These are phyloP conservation scores for Seiridium unicorne DNA, from an alignment of 2,329 filamentous ascomycete genomes.

Conservation along the genomic window DNA sequence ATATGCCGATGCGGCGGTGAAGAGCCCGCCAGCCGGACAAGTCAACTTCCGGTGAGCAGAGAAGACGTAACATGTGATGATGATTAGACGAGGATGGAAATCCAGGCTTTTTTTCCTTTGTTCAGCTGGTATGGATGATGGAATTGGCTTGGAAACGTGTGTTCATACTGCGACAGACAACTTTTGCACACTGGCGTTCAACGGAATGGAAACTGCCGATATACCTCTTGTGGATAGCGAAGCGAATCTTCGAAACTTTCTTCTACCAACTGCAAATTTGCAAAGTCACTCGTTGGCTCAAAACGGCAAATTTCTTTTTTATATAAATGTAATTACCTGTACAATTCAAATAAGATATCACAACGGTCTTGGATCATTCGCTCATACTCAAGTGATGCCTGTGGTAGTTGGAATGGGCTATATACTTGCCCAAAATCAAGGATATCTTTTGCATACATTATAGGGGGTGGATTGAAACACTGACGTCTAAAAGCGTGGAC, in stretches of 20 bases:
- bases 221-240: constrained; percentile 3
- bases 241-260: background rate
- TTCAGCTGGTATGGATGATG: constrained; percentile 19
- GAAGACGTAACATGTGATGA: constrained; percentile 8
- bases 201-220: background rate
- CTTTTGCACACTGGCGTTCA: background rate
- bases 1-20: constrained; percentile 60
- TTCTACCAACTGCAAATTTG: constrained; percentile 1
- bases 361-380: too few species aligned
- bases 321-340: constrained; percentile 9
- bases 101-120: constrained; percentile 11
- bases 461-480: too few species aligned
- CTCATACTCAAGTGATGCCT: background rate
- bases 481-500: too few species aligned
- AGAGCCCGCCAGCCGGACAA: constrained; percentile 47
- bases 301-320: background rate
- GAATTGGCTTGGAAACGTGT: constrained; percentile 4
- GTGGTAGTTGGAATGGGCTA: too few species aligned
- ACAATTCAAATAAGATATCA: constrained; percentile 2
- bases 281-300: background rate
- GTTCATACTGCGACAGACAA: constrained; percentile 1
- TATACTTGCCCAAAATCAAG: too few species aligned
- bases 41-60: constrained; percentile 17
- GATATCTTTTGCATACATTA: too few species aligned
- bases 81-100: constrained; percentile 11